Percentiles rank a stretch among this genome's conserved stretches.
Evolutionary conservation across 2,329 filamentous ascomycete species (phyloP).

Genomic region (Celoporthe dispersa): DNA sequence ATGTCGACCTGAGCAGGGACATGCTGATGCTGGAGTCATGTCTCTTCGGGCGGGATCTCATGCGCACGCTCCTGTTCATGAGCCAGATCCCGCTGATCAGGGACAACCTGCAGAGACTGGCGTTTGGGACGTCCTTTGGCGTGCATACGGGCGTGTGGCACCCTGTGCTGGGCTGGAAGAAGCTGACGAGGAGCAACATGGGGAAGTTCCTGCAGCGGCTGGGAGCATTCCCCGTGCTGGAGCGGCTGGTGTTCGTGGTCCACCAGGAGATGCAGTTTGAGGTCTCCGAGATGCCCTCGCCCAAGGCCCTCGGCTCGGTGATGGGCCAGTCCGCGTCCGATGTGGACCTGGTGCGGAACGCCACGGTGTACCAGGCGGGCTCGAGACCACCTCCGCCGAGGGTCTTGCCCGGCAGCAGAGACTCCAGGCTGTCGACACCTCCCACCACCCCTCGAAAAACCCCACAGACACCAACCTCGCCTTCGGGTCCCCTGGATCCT

Average conservation of each 20-base stretch:
- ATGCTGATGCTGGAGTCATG: slow-evolving; percentile 53
- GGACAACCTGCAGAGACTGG: slow-evolving; percentile 46
- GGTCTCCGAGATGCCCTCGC: slow-evolving; percentile 38
- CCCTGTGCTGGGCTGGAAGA: slow-evolving; percentile 49
- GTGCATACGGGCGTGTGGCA: slow-evolving; percentile 51
- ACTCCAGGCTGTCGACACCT: not conserved
- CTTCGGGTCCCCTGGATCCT: slow-evolving; percentile 10
- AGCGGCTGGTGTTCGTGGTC: slow-evolving; percentile 49
- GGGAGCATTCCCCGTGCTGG: slow-evolving; percentile 46
- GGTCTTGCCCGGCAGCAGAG: slow-evolving; percentile 15
- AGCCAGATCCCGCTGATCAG: slow-evolving; percentile 50
- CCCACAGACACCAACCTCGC: not conserved
- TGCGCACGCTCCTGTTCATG: slow-evolving; percentile 51
- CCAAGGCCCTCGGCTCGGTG: slow-evolving; percentile 24
- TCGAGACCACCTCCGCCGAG: slow-evolving; percentile 30
- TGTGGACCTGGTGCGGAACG: slow-evolving; percentile 22
- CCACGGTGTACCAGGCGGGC: slow-evolving; percentile 21
- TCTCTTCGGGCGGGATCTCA: slow-evolving; percentile 50
- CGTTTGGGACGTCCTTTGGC: slow-evolving; percentile 53
- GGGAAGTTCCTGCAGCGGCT: slow-evolving; percentile 46
- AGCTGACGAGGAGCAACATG: slow-evolving; percentile 48
- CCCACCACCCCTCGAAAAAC: not conserved
- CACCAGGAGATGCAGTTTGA: slow-evolving; percentile 55
- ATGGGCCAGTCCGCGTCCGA: not conserved
- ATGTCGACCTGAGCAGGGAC: slow-evolving; percentile 50